Base-by-base conservation (phyloP, 2,329 filamentous ascomycete species). In the Fusarium sp. region DNA sequence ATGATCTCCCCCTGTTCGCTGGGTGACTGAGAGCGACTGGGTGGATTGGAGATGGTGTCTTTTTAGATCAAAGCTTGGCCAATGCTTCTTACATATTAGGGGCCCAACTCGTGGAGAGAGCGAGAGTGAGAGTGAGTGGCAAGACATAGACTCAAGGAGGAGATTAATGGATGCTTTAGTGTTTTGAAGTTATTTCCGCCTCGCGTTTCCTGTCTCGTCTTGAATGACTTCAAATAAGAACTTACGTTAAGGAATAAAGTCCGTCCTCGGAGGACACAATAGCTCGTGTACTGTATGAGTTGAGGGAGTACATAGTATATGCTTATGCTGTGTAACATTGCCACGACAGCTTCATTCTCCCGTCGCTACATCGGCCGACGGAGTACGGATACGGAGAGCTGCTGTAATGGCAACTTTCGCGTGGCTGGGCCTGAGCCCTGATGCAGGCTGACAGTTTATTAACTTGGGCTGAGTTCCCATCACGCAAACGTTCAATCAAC, bases 11-110 rank as follows among this genome's bases (percentile, higher is more conserved):
- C 54, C 54, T 65, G 65, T 61, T 56, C 44, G 16, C 18, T 42
- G 31, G 23, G 19, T n/a, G 30, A 25, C 16, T 37, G 34, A 37
- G 39, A 37, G 19, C 10, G 30, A 25, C 19, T 37, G 21, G 39
- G 62, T 70, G 62, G 67, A 45, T 28, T 49, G 25, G 28, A 21
- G 25, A 55, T 59, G 58, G 63, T 65, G 58, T 60, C 46, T 52
- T 70, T 74, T 72, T 63, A 69, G 66, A 69, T 53, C 66, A 66
- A 74, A 70, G 67, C 71, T 72, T 74, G 66, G 71, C 63, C 66
- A 67, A 63, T 70, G 69, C 66, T 62, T 59, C 43, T 39, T 46
- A 37, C 18, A 37, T 37, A 49, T 50, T 54, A 70, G 69, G 69
- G 71, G 56, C 55, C 52, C 41, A 58, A 57, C 55, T 31, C 69